phyloP scores from a whole-genome alignment of 1,284 basidiomycete species.

The Tremellales sp. region DNA sequence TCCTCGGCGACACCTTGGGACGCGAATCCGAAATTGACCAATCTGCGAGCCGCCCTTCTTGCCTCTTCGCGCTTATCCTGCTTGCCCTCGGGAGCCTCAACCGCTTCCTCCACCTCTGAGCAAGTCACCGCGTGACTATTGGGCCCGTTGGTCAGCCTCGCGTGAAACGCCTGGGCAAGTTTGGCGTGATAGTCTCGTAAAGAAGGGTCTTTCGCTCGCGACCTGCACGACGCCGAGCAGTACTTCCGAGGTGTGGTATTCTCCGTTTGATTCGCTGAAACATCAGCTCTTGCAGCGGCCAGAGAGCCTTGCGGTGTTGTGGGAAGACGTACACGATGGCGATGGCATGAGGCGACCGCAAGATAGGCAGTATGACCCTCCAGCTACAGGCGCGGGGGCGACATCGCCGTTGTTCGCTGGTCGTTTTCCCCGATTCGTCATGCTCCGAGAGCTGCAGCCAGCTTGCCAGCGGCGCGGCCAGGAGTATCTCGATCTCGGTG shows the following conservation, averaged over 20 bases:
- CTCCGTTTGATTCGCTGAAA: background rate
- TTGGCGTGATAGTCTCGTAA: slow-evolving; percentile 1
- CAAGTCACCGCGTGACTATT: slow-evolving; percentile 5
- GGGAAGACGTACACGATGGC: background rate
- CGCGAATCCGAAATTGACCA: slow-evolving; percentile 21
- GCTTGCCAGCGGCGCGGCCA: no score
- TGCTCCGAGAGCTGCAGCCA: no score
- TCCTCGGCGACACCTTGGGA: slow-evolving; percentile 19
- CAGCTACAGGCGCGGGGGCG: background rate
- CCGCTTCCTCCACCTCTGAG: slow-evolving; percentile 7
- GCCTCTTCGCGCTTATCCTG: slow-evolving; percentile 18
- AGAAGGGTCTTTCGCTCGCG: slow-evolving; percentile 6
- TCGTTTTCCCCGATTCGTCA: no score
- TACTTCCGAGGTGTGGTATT: slow-evolving; percentile 18
- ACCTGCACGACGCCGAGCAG: slow-evolving; percentile 19
- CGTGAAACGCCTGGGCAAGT: slow-evolving; percentile 10
- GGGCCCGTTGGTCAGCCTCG: background rate
- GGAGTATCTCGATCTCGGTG: no score
- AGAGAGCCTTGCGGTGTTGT: background rate
- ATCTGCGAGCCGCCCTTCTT: slow-evolving; percentile 14
- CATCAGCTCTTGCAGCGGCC: no score
- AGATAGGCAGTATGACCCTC: background rate
- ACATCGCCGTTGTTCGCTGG: background rate
- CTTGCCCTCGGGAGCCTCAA: background rate
- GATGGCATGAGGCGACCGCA: background rate